Percentiles rank a stretch among this genome's conserved stretches.
phyloP scores from a whole-genome alignment of 805 yeast species.

The Candida hungchunana region DNA sequence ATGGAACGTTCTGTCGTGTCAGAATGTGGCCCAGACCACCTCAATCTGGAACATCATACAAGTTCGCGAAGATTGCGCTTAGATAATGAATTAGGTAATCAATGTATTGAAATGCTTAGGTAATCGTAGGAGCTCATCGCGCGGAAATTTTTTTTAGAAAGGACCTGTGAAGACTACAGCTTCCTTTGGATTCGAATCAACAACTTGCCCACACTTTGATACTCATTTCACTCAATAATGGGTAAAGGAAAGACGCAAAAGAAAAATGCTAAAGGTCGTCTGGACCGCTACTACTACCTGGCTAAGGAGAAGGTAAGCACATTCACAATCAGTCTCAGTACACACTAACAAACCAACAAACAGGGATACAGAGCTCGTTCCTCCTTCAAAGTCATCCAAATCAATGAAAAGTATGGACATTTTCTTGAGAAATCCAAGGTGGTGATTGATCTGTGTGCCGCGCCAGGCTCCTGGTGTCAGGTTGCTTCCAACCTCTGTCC shows the following conservation, averaged over 20 bases:
- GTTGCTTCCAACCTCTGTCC: slow-evolving; percentile 95
- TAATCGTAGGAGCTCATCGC: slow-evolving; percentile 11
- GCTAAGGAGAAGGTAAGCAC: slow-evolving; percentile 77
- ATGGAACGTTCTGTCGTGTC: too few relatives aligned
- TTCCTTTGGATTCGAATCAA: too few relatives aligned
- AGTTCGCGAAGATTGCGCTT: too few relatives aligned
- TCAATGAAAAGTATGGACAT: slow-evolving; percentile 95
- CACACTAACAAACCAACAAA: slow-evolving; percentile 3
- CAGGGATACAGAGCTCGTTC: slow-evolving; percentile 97
- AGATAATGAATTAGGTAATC: too few relatives aligned
- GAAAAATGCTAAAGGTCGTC: slow-evolving; percentile 97
- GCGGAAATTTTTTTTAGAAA: slow-evolving; percentile 10
- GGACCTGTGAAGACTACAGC: too few relatives aligned
- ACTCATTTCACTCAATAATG: slow-evolving; percentile 37
- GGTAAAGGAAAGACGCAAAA: slow-evolving; percentile 83
- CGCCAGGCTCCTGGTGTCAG: slow-evolving; percentile 99
- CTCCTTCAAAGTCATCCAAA: slow-evolving; percentile 90
- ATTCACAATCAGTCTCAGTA: background rate
- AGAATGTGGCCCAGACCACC: too few relatives aligned
- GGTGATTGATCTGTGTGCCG: slow-evolving; percentile 97
- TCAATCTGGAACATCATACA: too few relatives aligned
- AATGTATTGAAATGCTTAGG: too few relatives aligned
- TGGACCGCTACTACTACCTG: slow-evolving; percentile 91
- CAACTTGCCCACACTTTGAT: too few relatives aligned
- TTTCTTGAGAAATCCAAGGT: slow-evolving; percentile 92